A percentile compares a stretch with the other conserved stretches of the same genome.
Evolutionary conservation across 495 filamentous ascomycete genomes (phyloP).

Genomic region (Penicillium alfredii): DNA sequence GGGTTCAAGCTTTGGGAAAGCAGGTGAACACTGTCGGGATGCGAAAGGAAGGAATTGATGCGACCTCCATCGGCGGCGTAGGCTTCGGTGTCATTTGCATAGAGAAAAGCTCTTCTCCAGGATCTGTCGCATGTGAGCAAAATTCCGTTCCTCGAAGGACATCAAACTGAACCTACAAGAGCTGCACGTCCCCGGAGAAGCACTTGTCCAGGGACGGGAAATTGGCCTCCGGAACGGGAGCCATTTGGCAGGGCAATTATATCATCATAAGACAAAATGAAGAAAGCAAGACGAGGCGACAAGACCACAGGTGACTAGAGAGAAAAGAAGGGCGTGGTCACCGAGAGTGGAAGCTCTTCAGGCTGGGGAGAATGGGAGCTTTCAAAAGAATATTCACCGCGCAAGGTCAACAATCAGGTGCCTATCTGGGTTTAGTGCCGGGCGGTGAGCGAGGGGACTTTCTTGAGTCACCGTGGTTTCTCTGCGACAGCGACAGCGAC

Average conservation of each 20-base stretch:
- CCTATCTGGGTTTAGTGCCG: conserved; percentile 33
- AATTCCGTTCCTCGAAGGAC: not conserved
- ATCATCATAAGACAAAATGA: conserved; percentile 40
- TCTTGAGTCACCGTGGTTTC: conserved; percentile 17
- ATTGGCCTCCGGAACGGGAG: conserved; percentile 53
- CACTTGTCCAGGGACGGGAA: conserved; percentile 61
- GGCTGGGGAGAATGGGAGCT: conserved; percentile 10
- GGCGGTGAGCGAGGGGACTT: conserved; percentile 30
- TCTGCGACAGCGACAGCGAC: not conserved
- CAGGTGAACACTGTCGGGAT: conserved; percentile 57
- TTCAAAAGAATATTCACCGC: conserved; percentile 15
- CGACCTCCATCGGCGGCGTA: conserved; percentile 42
- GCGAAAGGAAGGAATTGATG: conserved; percentile 59
- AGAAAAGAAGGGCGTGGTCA: conserved; percentile 5
- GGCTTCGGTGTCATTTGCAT: conserved; percentile 49
- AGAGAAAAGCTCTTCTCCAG: conserved; percentile 67
- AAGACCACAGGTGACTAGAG: conserved; percentile 4
- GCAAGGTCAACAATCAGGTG: conserved; percentile 33
- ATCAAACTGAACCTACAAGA: conserved; percentile 45
- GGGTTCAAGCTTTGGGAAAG: conserved; percentile 58
- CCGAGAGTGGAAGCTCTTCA: conserved; percentile 2
- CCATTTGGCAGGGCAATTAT: conserved; percentile 62
- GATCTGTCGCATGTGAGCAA: conserved; percentile 47
- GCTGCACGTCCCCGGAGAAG: conserved; percentile 50
- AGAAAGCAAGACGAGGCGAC: conserved; percentile 5